Percentiles rank a stretch among this genome's conserved stretches.
These are phyloP conservation scores for Trichosporon sp. DNA, from an alignment of 1,284 basidiomycete species.

Conservation along the genomic window DNA sequence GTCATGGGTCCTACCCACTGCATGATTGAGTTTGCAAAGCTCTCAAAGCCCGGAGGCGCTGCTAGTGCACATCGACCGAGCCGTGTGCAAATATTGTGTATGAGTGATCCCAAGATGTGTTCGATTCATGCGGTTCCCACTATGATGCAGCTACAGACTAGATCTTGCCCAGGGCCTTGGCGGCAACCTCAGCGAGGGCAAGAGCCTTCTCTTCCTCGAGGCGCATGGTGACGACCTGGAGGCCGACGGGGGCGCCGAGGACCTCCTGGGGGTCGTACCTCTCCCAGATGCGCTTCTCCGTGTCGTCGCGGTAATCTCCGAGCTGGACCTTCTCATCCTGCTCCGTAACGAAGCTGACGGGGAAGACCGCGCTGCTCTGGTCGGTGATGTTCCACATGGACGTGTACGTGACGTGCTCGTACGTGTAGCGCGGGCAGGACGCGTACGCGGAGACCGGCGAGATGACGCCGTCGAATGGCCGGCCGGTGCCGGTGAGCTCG, in stretches of 20 bases:
- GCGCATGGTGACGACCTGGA: conserved; percentile 66
- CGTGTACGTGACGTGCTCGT: conserved; percentile 36
- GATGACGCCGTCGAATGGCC: conserved; percentile 41
- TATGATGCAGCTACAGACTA: conserved; percentile 2
- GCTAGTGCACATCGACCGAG: neutral
- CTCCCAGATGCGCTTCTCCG: conserved; percentile 56
- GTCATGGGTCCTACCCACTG: neutral
- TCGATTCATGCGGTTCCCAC: neutral
- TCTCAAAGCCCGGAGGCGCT: neutral
- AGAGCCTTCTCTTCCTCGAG: conserved; percentile 54
- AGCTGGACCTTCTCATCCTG: conserved; percentile 42
- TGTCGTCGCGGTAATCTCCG: conserved; percentile 52
- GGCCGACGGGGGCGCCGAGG: conserved; percentile 60
- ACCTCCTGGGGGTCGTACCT: conserved; percentile 59
- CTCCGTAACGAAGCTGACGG: conserved; percentile 60
- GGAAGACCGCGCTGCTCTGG: conserved; percentile 56
- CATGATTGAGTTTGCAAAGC: too few species aligned
- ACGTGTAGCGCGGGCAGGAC: conserved; percentile 30
- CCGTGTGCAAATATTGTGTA: neutral
- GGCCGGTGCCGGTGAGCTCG: conserved; percentile 33
- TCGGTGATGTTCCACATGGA: conserved; percentile 42
- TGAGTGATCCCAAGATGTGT: neutral
- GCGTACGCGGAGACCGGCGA: conserved; percentile 30
- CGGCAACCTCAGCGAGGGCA: conserved; percentile 27
- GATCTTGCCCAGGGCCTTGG: conserved; percentile 13